Evolutionary conservation across 192 early-diverging fungal species (phyloP), one percentile per base, ranked within the genome.

Genomic region (Coemansia aciculifera): DNA sequence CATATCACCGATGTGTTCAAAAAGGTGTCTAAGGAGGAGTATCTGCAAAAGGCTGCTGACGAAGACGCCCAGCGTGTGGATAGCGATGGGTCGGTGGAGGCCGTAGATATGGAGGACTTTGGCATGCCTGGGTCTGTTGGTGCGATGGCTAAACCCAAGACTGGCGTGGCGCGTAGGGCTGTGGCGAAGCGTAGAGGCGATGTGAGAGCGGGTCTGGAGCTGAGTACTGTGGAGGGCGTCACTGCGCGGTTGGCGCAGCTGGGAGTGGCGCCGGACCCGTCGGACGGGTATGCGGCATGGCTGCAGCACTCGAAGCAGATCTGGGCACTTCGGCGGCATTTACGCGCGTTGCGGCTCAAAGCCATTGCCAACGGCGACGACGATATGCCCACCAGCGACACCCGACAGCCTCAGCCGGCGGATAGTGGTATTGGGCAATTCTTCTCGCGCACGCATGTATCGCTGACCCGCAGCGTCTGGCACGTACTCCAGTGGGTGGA

Each of bases 401-500:
- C 42, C 15, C 42, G 17, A 0, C 42, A 44, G 42, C 15, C 42
- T 13, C 56, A 48, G 15, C 13, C 54, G 32, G 69, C 12, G 21
- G 59, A 40, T 6, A 56, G 37, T 24, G 67, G 71, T 1, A 40
- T 74, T 31, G 73, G 72, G 19, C 72, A 74, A 21, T 94, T 91
- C 77, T 92, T 98, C 73, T 74, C 85, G 56, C 83, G 83, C 32
- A 89, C 93, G 54, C 87, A 89, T 8, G 73, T 79, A 38, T 85
- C 86, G 17, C 83, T 97, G 29, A 67, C 90, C 19, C 84, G 79
- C 21, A 83, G 84, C 19, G 49, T 82, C 3, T 97, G 95, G 95
- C 88, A 97, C 64, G 85, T 99, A 12, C 52, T 99, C 21, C 93
- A 96, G 66, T 90, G 97, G 66, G 85, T 84, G 3, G 91, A 89